A percentile compares a stretch with the other conserved stretches of the same genome.
Evolutionary conservation across 2,329 filamentous ascomycete genomes (phyloP).

Genomic region (Scleromitrula shiraiana): DNA sequence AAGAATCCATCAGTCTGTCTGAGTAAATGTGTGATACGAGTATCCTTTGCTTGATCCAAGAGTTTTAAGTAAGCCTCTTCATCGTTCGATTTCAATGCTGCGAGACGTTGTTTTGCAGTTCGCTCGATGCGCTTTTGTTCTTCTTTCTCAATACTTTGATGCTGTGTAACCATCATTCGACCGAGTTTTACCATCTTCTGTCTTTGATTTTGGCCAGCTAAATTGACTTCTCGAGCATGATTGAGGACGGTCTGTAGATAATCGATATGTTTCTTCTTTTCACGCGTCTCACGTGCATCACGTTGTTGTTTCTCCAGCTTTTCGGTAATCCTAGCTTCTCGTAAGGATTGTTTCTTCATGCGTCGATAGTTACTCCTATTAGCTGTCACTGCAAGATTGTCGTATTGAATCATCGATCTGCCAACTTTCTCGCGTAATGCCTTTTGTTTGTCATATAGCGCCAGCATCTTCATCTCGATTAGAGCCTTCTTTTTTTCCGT

Average conservation of each 20-base stretch:
- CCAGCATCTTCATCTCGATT: slow-evolving; percentile 91
- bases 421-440: slow-evolving; percentile 79
- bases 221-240: slow-evolving; percentile 71
- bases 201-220: slow-evolving; percentile 57
- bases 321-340: slow-evolving; percentile 94
- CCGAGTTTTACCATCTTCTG: slow-evolving; percentile 78
- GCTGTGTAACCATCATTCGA: slow-evolving; percentile 79
- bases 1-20: slow-evolving; percentile 97
- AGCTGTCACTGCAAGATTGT: slow-evolving; percentile 94
- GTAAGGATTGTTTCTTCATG: slow-evolving; percentile 93
- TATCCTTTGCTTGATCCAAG: slow-evolving; percentile 97
- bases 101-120: slow-evolving; percentile 98
- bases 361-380: slow-evolving; percentile 86
- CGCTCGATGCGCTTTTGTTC: slow-evolving; percentile 97
- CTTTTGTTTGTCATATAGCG: slow-evolving; percentile 81
- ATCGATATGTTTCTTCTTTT: slow-evolving; percentile 95
- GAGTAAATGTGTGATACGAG: slow-evolving; percentile 93
- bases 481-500: slow-evolving; percentile 79
- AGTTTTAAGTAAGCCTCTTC: slow-evolving; percentile 98
- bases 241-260: slow-evolving; percentile 81
- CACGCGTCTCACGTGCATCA: slow-evolving; percentile 87
- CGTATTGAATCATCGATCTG: slow-evolving; percentile 87
- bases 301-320: slow-evolving; percentile 99
- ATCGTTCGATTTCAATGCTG: slow-evolving; percentile 97
- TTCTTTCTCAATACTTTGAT: slow-evolving; percentile 97